Evolutionary conservation across 2,329 filamentous ascomycete species (phyloP).

Genomic region (Fusarium phyllophilum): DNA sequence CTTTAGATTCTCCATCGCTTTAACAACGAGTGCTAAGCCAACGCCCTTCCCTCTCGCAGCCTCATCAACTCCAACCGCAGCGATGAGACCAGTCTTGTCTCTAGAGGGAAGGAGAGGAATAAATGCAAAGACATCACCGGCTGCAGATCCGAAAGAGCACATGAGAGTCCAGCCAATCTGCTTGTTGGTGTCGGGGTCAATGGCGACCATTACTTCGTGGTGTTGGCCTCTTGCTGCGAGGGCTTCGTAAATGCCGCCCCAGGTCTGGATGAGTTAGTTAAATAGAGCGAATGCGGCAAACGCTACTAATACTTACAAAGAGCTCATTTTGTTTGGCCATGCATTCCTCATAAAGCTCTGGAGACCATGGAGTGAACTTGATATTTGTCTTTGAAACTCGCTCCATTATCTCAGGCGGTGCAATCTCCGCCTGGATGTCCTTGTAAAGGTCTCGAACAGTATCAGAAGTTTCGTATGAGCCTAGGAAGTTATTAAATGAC

Average conservation of each 20-base stretch:
- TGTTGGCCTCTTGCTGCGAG: constrained; percentile 30
- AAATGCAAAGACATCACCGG: constrained; percentile 12
- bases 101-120: constrained; percentile 31
- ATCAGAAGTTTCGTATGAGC: too few species aligned
- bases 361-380: constrained; percentile 37
- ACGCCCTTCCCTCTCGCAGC: constrained; percentile 32
- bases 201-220: constrained; percentile 37
- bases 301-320: constrained; percentile 31
- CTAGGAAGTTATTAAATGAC: rapidly evolving
- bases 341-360: constrained; percentile 40
- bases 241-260: constrained; percentile 26
- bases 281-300: too few species aligned
- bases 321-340: constrained; percentile 31
- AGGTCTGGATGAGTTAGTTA: constrained; percentile 22
- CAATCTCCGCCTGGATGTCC: constrained; percentile 18
- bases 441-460: not conserved
- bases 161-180: constrained; percentile 43
- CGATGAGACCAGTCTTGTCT: constrained; percentile 36
- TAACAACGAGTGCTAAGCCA: constrained; percentile 35
- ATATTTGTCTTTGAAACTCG: constrained; percentile 28
- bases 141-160: constrained; percentile 20
- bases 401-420: constrained; percentile 27
- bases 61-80: constrained; percentile 39
- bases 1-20: constrained; percentile 34
- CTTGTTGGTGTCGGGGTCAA: constrained; percentile 37